Percentiles rank a stretch among this genome's conserved stretches.
These are phyloP conservation scores for Zygosaccharomyces sapae DNA, from an alignment of 1,139 yeast genomes.

Conservation along the genomic window DNA sequence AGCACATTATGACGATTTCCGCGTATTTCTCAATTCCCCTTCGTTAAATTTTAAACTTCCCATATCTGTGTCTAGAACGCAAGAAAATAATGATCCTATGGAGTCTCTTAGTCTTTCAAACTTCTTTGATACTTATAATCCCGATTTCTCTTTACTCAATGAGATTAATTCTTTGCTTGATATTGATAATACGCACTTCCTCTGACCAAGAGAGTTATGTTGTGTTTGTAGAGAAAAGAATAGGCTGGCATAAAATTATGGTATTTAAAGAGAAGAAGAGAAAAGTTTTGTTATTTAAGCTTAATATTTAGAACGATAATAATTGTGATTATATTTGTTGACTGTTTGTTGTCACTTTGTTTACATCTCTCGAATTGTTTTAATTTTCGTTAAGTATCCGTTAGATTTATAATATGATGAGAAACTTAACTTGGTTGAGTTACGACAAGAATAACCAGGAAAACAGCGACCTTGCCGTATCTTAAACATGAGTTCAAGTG, in stretches of 20 bases:
- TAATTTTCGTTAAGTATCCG: background rate
- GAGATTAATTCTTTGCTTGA: conserved; percentile 9
- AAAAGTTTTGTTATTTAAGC: background rate
- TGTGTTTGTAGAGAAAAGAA: too few relatives aligned
- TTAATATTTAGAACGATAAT: too few relatives aligned
- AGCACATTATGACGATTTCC: conserved; percentile 4
- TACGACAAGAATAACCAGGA: background rate
- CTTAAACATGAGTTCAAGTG: conserved; percentile 32
- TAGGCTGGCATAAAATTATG: too few relatives aligned
- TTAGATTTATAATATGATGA: background rate
- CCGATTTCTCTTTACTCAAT: conserved; percentile 10
- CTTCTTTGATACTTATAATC: conserved; percentile 10
- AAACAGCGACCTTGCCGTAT: background rate
- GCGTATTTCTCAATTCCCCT: conserved; percentile 8
- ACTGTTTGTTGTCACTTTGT: background rate
- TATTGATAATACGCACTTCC: conserved; percentile 3
- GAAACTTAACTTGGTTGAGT: background rate
- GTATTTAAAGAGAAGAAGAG: too few relatives aligned
- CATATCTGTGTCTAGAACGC: background rate
- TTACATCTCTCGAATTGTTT: background rate
- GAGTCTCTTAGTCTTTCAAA: conserved; percentile 7
- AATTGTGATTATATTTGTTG: background rate
- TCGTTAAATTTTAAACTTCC: conserved; percentile 8
- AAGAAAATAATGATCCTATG: background rate
- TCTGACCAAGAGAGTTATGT: background rate